Base-by-base conservation (phyloP, 1,139 yeast genomes). In the Yamadazyma atlantica region DNA sequence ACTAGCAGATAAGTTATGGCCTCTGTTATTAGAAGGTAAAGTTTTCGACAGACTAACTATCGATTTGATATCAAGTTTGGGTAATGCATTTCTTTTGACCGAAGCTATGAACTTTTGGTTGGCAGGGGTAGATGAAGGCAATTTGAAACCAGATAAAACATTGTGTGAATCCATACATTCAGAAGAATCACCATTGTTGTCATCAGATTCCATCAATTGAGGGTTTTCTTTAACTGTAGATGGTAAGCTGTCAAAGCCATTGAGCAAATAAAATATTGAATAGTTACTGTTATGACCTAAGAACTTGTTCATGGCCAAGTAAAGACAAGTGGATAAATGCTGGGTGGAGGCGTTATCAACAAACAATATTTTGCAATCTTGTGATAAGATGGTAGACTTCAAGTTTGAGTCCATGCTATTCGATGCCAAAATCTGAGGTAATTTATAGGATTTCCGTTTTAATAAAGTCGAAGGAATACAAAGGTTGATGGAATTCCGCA, bases 251-350 rank as follows among this genome's bases (percentile, higher is more conserved):
- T 44, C 43, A 29, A 72, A 68, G 0, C 80, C 80, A 13, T 65
- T 62, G 22, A 67, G 59, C 23, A 74, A 45, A 33, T 60, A 64
- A 37, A 47, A 59, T 0, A 73, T 45, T 1, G 54, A 46, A 35
- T 68, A 69, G 8, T 54, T 53, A 3, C 53, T 46, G 17, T 51
- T 45, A 26, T 50, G 54, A 12, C 51, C 51, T 23, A 56, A 45
- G 45, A 75, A 73, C 43, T 74, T 74, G 37, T 53, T 46, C 32
- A 71, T 54, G 0, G 75, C 72, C 40, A 73, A 78, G 44, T 59
- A 62, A 10, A 74, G 46, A 35, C 63, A 64, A 28, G 62, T 57
- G 1, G 72, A 57, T n/a, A 73, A 55, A 21, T 57, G 53, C 8
- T 46, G 46, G 11, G 41, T 37, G 13, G 71, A 60, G 25, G 51